Conservation (phyloP, 2,329 filamentous ascomycete species). For the Ophiostoma australiae region DNA sequence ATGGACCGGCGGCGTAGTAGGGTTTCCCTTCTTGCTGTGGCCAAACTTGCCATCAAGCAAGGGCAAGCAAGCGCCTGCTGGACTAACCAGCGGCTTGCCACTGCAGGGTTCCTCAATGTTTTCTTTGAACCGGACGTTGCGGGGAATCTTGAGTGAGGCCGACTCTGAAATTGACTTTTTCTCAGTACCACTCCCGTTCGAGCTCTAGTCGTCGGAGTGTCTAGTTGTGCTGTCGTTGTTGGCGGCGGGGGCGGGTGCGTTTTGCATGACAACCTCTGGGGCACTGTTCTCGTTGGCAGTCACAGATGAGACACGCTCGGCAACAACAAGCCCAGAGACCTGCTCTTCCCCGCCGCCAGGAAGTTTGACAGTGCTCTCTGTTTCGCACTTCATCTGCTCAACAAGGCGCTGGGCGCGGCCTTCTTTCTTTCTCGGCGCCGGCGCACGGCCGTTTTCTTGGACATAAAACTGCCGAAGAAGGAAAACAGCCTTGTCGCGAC, state of each 20-base stretch:
- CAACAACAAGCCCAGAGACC: slow-evolving; percentile 13
- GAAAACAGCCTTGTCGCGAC: slow-evolving; percentile 88
- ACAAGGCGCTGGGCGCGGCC: slow-evolving; percentile 50
- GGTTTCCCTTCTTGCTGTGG: not conserved
- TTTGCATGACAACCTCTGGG: slow-evolving; percentile 9
- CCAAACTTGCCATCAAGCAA: not conserved
- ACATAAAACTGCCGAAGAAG: slow-evolving; percentile 92
- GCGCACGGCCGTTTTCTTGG: slow-evolving; percentile 87
- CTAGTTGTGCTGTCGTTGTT: slow-evolving; percentile 6
- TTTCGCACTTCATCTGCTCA: slow-evolving; percentile 47
- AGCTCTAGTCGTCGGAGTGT: slow-evolving; percentile 23
- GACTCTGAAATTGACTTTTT: not conserved
- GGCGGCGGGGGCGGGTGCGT: not conserved
- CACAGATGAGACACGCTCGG: slow-evolving; percentile 13
- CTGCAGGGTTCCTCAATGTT: not conserved
- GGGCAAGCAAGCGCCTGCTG: not conserved
- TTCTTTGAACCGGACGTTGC: slow-evolving; percentile 12
- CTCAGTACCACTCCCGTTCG: slow-evolving; percentile 11
- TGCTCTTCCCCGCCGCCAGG: slow-evolving; percentile 20
- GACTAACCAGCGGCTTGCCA: not conserved
- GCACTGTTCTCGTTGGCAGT: no score
- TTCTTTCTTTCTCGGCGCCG: slow-evolving; percentile 52
- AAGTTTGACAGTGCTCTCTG: slow-evolving; percentile 26
- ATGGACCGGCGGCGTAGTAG: not conserved
- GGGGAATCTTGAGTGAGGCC: not conserved